Base-by-base conservation (phyloP, 495 filamentous ascomycete species). In the Hyaloscypha hepaticicola region DNA sequence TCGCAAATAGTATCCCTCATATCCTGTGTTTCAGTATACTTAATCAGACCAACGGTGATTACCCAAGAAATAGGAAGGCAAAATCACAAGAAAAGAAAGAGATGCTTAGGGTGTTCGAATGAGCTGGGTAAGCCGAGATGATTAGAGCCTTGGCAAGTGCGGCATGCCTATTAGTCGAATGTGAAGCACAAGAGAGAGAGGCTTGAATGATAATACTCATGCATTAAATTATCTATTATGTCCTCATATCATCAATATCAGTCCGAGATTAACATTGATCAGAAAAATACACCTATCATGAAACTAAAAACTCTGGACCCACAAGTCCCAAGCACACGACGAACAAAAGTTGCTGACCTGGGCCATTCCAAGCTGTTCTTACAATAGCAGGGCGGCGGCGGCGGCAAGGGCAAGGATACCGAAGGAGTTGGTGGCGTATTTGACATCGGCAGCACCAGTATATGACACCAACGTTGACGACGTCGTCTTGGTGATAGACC, bases 391-490 rank as follows among this genome's bases (percentile, higher is more conserved):
- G n/a, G 50, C 50, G 25, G 63, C 66, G 24, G 66, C 66, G 34
- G 58, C 66, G 34, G 58, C 72, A 48, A 70, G 67, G 25, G 72
- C 74, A 66, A 73, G 68, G 53, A 72, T 69, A 25, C 74, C 61
- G 52, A 66, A 52, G 61, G 63, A 64, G 58, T 65, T 57, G 55
- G 29, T 69, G 63, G 72, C 63, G 34, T 69, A 63, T 56, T 73
- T 71, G 24, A 69, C 65, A 60, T 50, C 70, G 26, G 77, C 77
- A 57, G 71, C 76, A 55, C 70, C 76, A 24, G 76, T 77, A 60
- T 69, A 72, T 26, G 22, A 14, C 29, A 12, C n/a, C 50, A 72
- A 64, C 29, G 64, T 50, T n/a, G 65, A 63, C 27, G 69, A 57
- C 21, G 67, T 41, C 56, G 70, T 65, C 31, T 64, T 55, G 8